Percentiles rank a stretch among this genome's conserved stretches.
phyloP scores from a whole-genome alignment of 306 rosid species.

The Quercus wislizeni region DNA sequence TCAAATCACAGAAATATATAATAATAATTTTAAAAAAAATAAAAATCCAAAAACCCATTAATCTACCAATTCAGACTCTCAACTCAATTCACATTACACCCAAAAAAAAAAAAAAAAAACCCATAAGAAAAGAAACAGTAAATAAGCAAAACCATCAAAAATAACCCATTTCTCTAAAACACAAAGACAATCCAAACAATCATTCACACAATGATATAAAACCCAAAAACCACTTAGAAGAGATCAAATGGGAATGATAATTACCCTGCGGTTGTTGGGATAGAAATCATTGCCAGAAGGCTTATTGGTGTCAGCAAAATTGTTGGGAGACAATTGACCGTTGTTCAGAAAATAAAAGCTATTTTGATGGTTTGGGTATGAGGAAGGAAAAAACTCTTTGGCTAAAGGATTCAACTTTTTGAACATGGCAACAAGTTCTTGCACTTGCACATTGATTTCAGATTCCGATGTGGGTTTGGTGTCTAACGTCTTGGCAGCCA shows the following conservation, averaged over 20 bases:
- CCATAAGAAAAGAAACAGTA: background rate
- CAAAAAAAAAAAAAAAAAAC: background rate
- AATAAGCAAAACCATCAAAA: slow-evolving; percentile 1
- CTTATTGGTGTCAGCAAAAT: slow-evolving; percentile 48
- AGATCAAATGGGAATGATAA: slow-evolving; percentile 35
- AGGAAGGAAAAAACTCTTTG: slow-evolving; percentile 84
- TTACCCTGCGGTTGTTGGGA: slow-evolving; percentile 73
- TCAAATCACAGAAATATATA: slow-evolving; percentile 6
- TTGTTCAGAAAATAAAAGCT: slow-evolving; percentile 32
- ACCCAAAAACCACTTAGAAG: background rate
- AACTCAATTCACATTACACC: slow-evolving; percentile 4
- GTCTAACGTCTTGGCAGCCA: slow-evolving; percentile 67
- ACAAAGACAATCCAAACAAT: slow-evolving; percentile 9
- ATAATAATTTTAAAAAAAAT: too few relatives aligned
- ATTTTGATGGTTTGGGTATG: slow-evolving; percentile 49
- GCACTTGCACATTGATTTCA: slow-evolving; percentile 78
- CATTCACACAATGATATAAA: background rate
- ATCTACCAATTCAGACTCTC: background rate
- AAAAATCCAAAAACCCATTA: background rate
- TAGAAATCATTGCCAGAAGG: slow-evolving; percentile 46
- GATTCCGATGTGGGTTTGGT: slow-evolving; percentile 53
- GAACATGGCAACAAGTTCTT: slow-evolving; percentile 90
- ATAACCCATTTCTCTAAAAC: background rate
- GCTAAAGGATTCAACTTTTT: slow-evolving; percentile 92
- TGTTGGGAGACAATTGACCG: slow-evolving; percentile 45